These are phyloP conservation scores for Miscanthus sacchariflorus DNA, from an alignment of 202 grass and related monocot species.

Conservation along the genomic window DNA sequence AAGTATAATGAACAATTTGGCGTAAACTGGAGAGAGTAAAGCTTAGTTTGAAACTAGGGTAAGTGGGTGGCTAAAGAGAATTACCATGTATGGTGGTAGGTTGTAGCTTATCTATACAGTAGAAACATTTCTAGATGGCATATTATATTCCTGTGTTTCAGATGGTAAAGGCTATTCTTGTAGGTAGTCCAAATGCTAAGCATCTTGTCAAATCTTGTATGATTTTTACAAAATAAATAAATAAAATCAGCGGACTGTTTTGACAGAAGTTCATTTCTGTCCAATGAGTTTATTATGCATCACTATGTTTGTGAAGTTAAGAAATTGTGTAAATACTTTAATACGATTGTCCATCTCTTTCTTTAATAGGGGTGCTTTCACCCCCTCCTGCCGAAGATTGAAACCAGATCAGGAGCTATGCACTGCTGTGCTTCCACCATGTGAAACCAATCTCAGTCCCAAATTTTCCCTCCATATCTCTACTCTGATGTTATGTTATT, in stretches of 20 bases:
- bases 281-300: constrained; percentile 15
- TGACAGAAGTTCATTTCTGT: not conserved
- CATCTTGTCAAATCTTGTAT: not conserved
- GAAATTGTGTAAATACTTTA: constrained; percentile 19
- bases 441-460: not conserved
- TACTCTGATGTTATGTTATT: constrained; percentile 11
- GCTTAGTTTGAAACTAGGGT: constrained; percentile 11
- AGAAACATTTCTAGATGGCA: constrained; percentile 6
- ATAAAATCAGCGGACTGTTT: not conserved
- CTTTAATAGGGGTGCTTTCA: constrained; percentile 31
- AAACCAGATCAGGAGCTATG: not conserved
- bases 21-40: not conserved
- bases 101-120: constrained; percentile 28
- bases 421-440: constrained; percentile 1
- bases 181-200: constrained; percentile 28
- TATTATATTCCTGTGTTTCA: not conserved
- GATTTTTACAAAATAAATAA: not conserved
- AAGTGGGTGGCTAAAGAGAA: constrained; percentile 15
- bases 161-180: not conserved
- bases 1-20: constrained; percentile 2
- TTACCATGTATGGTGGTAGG: not conserved
- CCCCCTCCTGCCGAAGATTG: constrained; percentile 13
- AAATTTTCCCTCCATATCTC: not conserved
- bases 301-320: constrained; percentile 1
- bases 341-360: constrained; percentile 15